Percentiles rank a stretch among this genome's conserved stretches.
Evolutionary conservation across 164 flowering plant genomes (phyloP).

Genomic region (Aristolochia contorta): DNA sequence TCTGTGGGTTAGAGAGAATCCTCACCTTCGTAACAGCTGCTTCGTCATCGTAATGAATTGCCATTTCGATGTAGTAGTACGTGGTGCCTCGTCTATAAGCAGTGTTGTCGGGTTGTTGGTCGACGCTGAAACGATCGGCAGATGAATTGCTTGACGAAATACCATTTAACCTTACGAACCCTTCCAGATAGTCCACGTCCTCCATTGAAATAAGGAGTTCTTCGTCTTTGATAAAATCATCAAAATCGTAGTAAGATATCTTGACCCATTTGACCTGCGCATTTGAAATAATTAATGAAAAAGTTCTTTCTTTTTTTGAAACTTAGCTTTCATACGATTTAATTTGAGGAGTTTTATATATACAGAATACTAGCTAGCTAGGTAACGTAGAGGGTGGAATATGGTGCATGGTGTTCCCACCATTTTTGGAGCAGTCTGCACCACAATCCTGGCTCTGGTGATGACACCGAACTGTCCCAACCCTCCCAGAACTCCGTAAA

Average conservation of each 20-base stretch:
- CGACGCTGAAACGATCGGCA: background rate
- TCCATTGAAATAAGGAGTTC: conserved; percentile 11
- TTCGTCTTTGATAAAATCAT: conserved; percentile 7
- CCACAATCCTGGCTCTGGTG: conserved; percentile 10
- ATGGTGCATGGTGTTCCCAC: too few species aligned
- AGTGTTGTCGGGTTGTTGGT: background rate
- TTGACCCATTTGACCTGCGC: conserved; percentile 10
- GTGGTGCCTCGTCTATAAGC: background rate
- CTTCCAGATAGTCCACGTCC: conserved; percentile 12
- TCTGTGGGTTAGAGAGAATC: background rate
- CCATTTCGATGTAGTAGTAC: conserved; percentile 6
- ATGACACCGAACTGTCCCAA: conserved; percentile 17
- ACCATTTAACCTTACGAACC: conserved; percentile 1
- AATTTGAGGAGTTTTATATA: too few species aligned
- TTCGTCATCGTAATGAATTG: conserved; percentile 4
- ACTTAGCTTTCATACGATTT: too few species aligned
- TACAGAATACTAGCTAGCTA: too few species aligned
- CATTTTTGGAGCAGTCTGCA: conserved; percentile 8
- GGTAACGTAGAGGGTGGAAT: too few species aligned
- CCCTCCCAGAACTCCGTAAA: conserved; percentile 15
- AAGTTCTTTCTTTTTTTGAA: too few species aligned
- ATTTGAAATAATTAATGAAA: too few species aligned
- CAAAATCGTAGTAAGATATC: conserved; percentile 8
- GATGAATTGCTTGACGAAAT: background rate
- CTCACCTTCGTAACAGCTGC: conserved; percentile 1